Evolutionary conservation across 2,329 filamentous ascomycete genomes (phyloP).

Genomic region (Neophaeococcomyces aloes): DNA sequence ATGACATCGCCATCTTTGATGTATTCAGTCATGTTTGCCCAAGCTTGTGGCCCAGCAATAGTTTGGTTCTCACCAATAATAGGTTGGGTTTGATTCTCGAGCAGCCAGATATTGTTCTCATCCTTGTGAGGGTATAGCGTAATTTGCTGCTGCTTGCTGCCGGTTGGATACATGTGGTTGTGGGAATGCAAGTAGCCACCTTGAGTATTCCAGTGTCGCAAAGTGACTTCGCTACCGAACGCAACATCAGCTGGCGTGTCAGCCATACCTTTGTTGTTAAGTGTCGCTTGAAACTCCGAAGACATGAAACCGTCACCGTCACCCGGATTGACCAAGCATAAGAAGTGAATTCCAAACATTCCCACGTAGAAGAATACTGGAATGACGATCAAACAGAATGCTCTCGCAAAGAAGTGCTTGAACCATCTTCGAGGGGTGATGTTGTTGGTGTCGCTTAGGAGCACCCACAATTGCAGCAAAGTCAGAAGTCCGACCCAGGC

Average conservation of each 20-base stretch:
- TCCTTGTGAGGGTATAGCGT: slow-evolving; percentile 98
- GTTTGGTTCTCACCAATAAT: slow-evolving; percentile 59
- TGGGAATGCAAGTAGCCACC: slow-evolving; percentile 97
- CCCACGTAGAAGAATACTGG: slow-evolving; percentile 84
- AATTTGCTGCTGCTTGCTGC: slow-evolving; percentile 97
- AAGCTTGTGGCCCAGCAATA: slow-evolving; percentile 71
- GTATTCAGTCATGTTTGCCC: slow-evolving; percentile 60
- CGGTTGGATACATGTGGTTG: slow-evolving; percentile 90
- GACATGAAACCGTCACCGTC: slow-evolving; percentile 99
- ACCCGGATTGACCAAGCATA: slow-evolving; percentile 85
- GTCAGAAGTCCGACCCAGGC: slow-evolving; percentile 94
- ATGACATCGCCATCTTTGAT: slow-evolving; percentile 73
- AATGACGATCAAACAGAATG: slow-evolving; percentile 85
- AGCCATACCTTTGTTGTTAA: slow-evolving; percentile 94
- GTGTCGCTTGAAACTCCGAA: slow-evolving; percentile 93
- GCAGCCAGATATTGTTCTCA: slow-evolving; percentile 87
- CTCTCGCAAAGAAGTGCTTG: slow-evolving; percentile 86
- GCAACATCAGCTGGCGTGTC: slow-evolving; percentile 87
- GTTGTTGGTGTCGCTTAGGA: slow-evolving; percentile 78
- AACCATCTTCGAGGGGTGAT: slow-evolving; percentile 78
- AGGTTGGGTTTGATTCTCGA: slow-evolving; percentile 95
- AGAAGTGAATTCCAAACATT: slow-evolving; percentile 96
- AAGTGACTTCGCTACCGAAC: slow-evolving; percentile 71
- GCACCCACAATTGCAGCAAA: slow-evolving; percentile 82
- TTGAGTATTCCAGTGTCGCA: slow-evolving; percentile 94